Evolutionary conservation across 1,284 basidiomycete species (phyloP), one percentile per base, ranked within the genome.

Genomic region (Cryptococcus sp.): DNA sequence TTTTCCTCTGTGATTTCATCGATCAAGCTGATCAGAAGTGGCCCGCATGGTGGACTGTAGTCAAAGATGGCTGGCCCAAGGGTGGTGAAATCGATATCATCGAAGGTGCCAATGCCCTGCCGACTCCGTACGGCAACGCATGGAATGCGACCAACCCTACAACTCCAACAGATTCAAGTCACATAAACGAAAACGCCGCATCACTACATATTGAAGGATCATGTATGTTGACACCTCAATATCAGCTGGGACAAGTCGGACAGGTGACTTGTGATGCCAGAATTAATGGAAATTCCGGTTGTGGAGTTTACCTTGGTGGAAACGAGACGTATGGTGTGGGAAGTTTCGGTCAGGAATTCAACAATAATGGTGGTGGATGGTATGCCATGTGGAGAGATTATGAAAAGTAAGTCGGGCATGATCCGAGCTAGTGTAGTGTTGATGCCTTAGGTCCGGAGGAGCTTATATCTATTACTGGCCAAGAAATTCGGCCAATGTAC

Each of bases 11-110:
- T 42, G 25, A 32, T 14, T 28, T 19, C 2, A 7, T 46, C 14
- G 39, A 36, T 3, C 18, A 10, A 32, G n/a, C 41, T 34, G 10
- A 9, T 9, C 23, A 19, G 25, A 16, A 67, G 61, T 85, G 84
- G 84, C 84, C 84, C 7, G 83, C 83, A 10, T 85, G 80, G 62
- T 86, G 84, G 84, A 82, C 82, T 24, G 60, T 81, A 31, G 82
- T 80, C 42, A 57, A 76, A 45, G 59, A 64, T 28, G 81, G 82
- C 53, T 91, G 88, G 88, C 88, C 88, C 4, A 62, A 63, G 2
- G 77, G 77, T 0, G 88, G 88, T 39, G 88, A 92, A 75, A 90
- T 92, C 42, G 90, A 92, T 72, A 89, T 91, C 54, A 78, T 91
- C 23, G 91, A 92, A 74, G 87, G 82, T 41, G 82, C 86, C 50